Conservation (phyloP, 2,329 filamentous ascomycete species). For the Penicillium sp. region DNA sequence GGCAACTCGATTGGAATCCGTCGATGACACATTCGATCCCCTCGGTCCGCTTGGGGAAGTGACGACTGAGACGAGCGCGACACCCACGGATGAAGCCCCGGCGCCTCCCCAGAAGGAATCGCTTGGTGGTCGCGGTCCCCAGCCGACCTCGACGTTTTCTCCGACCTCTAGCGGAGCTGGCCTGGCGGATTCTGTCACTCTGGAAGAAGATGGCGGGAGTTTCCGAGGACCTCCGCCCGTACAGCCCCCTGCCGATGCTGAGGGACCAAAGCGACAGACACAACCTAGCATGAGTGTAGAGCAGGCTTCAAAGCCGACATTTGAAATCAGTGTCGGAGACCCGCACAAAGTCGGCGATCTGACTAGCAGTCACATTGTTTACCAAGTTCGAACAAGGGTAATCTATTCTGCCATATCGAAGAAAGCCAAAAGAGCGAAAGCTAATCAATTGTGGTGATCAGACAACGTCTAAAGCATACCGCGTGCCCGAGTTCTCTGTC, state of each 20-base stretch:
- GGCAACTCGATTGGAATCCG: constrained; percentile 61
- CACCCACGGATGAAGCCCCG: constrained; percentile 53
- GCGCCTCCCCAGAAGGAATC: constrained; percentile 61
- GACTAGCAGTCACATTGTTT: constrained; percentile 96
- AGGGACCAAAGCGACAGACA: constrained; percentile 50
- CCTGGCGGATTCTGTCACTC: constrained; percentile 65
- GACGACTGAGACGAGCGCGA: constrained; percentile 33
- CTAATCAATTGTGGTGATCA: constrained; percentile 36
- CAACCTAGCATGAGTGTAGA: constrained; percentile 86
- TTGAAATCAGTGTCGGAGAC: constrained; percentile 88
- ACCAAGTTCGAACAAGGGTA: constrained; percentile 91
- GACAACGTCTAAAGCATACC: constrained; percentile 96
- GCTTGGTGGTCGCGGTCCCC: constrained; percentile 35
- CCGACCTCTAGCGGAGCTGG: constrained; percentile 50
- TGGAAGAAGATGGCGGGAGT: constrained; percentile 68
- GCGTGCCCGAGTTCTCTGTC: constrained; percentile 86
- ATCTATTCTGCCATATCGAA: background rate
- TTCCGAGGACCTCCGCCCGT: constrained; percentile 62
- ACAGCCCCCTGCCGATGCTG: constrained; percentile 47
- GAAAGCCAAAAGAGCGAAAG: background rate
- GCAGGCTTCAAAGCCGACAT: constrained; percentile 87
- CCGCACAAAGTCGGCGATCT: constrained; percentile 97
- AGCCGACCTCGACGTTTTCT: constrained; percentile 40
- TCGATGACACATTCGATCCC: constrained; percentile 61
- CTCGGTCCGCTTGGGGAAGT: constrained; percentile 59